Conservation (phyloP, 768 basidiomycete genomes). For the Suillus luteus region DNA sequence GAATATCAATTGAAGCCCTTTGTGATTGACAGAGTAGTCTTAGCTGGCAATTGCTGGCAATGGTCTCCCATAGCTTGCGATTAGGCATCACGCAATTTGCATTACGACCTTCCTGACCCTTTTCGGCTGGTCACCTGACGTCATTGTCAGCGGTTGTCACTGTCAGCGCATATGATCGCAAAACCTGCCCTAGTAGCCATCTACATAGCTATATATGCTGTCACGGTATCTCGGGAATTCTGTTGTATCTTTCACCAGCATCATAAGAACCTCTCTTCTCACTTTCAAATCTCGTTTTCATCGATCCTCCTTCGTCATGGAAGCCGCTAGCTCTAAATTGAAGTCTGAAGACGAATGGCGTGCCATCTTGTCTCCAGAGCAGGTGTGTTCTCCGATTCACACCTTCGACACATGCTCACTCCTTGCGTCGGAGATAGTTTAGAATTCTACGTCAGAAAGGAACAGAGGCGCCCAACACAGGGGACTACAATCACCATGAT, state of each 20-base stretch:
- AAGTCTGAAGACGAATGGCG: conserved; percentile 82
- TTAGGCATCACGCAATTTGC: not conserved
- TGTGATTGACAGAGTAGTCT: not conserved
- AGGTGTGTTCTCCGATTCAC: conserved; percentile 51
- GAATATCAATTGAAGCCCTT: not conserved
- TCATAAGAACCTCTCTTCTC: not conserved
- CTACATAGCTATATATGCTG: not conserved
- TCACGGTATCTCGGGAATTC: not conserved
- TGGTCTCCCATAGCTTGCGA: not conserved
- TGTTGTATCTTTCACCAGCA: not conserved
- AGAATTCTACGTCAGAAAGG: conserved; percentile 83
- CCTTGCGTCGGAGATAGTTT: conserved; percentile 54
- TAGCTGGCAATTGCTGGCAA: not conserved
- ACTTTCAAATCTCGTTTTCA: conserved; percentile 7
- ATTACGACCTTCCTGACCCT: not conserved
- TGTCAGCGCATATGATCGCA: not conserved
- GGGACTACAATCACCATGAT: conserved; percentile 73
- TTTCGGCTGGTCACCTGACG: conserved; percentile 4
- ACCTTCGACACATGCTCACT: not conserved
- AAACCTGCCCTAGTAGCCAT: not conserved
- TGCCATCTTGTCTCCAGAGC: conserved; percentile 76
- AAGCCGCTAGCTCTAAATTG: conserved; percentile 24
- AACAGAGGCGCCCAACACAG: conserved; percentile 77
- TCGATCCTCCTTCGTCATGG: conserved; percentile 7
- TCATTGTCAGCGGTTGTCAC: not conserved